phyloP scores from a whole-genome alignment of 495 filamentous ascomycete species.

The Amniculicola lignicola region DNA sequence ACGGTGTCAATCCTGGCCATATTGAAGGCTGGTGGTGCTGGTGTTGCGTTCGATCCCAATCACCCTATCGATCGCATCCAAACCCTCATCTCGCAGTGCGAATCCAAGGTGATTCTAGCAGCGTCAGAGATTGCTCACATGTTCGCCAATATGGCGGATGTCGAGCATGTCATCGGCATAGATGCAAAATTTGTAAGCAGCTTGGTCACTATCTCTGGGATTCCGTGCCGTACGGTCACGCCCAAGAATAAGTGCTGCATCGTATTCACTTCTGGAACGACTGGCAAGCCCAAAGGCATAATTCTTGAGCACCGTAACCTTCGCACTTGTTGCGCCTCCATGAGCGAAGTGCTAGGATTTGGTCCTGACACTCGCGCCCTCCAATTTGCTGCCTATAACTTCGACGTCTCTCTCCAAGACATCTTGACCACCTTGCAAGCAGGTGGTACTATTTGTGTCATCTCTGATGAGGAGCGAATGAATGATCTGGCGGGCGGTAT shows the following conservation, averaged over 20 bases:
- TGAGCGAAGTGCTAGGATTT: slow-evolving; percentile 9
- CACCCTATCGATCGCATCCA: slow-evolving; percentile 26
- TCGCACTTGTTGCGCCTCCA: slow-evolving; percentile 4
- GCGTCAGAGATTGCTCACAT: slow-evolving; percentile 11
- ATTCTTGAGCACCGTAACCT: slow-evolving; percentile 21
- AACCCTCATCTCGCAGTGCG: slow-evolving; percentile 18
- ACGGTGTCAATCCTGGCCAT: slow-evolving; percentile 44
- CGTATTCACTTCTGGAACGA: slow-evolving; percentile 34
- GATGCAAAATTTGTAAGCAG: slow-evolving; percentile 2
- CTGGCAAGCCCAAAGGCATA: slow-evolving; percentile 36
- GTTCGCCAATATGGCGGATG: slow-evolving; percentile 8
- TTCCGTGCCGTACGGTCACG: not conserved
- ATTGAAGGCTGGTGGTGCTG: slow-evolving; percentile 41
- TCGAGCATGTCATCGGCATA: slow-evolving; percentile 10
- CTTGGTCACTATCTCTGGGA: not conserved
- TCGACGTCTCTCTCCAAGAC: slow-evolving; percentile 22
- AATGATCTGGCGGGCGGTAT: slow-evolving; percentile 38
- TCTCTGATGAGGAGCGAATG: slow-evolving; percentile 21
- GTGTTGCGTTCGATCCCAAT: slow-evolving; percentile 30
- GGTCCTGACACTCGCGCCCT: slow-evolving; percentile 15
- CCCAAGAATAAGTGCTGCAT: slow-evolving; percentile 30
- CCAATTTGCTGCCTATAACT: slow-evolving; percentile 30
- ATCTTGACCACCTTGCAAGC: slow-evolving; percentile 23
- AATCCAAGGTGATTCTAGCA: slow-evolving; percentile 14
- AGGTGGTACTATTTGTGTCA: slow-evolving; percentile 25